Conservation (phyloP, 2,329 filamentous ascomycete genomes). For the Venturia effusa region DNA sequence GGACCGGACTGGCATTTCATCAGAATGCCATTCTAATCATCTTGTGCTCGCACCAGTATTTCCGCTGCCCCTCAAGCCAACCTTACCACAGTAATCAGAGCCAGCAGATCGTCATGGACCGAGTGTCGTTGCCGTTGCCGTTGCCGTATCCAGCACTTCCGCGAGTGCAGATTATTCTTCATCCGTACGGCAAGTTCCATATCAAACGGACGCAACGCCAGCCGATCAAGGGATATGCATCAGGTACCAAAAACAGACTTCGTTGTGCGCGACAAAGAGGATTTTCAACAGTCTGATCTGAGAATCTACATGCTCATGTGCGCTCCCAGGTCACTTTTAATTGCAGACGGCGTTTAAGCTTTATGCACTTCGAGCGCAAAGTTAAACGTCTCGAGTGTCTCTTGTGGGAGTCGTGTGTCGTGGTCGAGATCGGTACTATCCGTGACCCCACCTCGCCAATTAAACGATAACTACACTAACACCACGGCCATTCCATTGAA, state of each 20-base stretch:
- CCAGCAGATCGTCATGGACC: neutral
- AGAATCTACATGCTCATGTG: neutral
- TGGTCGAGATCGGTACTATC: too few relatives aligned
- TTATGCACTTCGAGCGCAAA: too few relatives aligned
- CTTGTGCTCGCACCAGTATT: neutral
- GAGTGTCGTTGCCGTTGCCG: neutral
- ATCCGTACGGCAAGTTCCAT: neutral
- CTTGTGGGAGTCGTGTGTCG: too few relatives aligned
- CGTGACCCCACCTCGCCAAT: neutral
- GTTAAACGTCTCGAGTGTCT: too few relatives aligned
- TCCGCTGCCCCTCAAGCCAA: neutral
- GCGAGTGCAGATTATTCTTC: neutral
- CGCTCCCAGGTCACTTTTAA: neutral
- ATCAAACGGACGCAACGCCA: neutral
- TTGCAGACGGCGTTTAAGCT: neutral
- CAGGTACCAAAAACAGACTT: neutral
- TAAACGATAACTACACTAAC: neutral
- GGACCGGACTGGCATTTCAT: neutral
- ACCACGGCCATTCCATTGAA: neutral
- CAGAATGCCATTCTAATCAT: neutral
- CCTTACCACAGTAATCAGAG: neutral
- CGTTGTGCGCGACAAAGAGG: neutral
- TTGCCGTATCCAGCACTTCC: neutral
- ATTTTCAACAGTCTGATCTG: neutral
- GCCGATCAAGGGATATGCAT: neutral